Base-by-base conservation (phyloP, 192 early-diverging fungal genomes). In the Helicostylum pulchrum region DNA sequence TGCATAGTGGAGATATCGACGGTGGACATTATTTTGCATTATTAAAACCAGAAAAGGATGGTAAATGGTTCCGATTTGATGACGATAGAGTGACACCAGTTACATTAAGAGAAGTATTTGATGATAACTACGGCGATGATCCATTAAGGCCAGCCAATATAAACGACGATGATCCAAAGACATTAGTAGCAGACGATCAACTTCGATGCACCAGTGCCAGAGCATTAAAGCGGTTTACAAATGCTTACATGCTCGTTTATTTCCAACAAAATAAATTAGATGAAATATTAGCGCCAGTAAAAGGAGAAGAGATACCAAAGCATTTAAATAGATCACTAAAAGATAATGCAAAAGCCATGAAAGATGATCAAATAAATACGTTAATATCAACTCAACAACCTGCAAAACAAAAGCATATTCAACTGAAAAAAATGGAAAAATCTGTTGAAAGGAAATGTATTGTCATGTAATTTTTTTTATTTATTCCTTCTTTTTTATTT, bases 181-280 rank as follows among this genome's bases (percentile, higher is more conserved):
- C n/a, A n/a, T n/a, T n/a, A n/a, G n/a, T n/a, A n/a, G n/a, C n/a
- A n/a, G n/a, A n/a, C n/a, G n/a, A n/a, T n/a, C n/a, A n/a, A n/a
- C n/a, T n/a, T n/a, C n/a, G n/a, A n/a, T n/a, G n/a, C n/a, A n/a
- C n/a, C n/a, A n/a, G 51, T 53, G 62, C 39, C 4, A 17, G 36
- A 3, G 30, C 71, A 39, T 30, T 77, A 57, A 96, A 92, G 71
- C 88, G 92, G 23, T 95, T 92, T 67, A 94, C 92, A 6, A 99
- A 98, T 65, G 97, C 97, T 10, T 99, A 99, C 82, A 97, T 99
- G 96, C 80, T 99, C 72, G 94, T 97, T 26, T 99, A 99, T 67
- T 85, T 99, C 50, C 89, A 93, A 59, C 83, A 92, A 67, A 64
- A 77, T 6, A 80, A 88, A 65, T 69, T 89, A 56, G 89, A 88